Conservation (phyloP, 2,329 filamentous ascomycete genomes). For the Aureobasidium sp. region DNA sequence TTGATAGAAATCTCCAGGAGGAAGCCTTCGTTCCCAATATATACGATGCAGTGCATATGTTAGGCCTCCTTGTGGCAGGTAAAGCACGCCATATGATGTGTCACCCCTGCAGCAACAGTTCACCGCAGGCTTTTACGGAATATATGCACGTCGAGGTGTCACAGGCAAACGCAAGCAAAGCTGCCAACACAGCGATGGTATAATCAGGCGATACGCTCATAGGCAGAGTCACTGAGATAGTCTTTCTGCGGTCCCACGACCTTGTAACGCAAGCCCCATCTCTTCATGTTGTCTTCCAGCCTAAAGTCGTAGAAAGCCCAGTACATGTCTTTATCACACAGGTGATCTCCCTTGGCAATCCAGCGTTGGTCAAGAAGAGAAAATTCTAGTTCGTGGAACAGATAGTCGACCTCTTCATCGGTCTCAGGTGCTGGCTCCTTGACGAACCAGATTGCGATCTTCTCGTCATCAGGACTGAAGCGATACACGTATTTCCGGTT, state of each 20-base stretch:
- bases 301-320: slow-evolving; percentile 60
- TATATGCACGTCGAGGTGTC: background rate
- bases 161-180: background rate
- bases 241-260: slow-evolving; percentile 30
- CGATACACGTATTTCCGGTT: slow-evolving; percentile 65
- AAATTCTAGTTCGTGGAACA: slow-evolving; percentile 69
- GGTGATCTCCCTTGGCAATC: slow-evolving; percentile 57
- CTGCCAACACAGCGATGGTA: background rate
- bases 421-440: slow-evolving; percentile 48
- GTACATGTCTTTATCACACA: slow-evolving; percentile 65
- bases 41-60: background rate
- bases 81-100: slow-evolving; percentile 10
- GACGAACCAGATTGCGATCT: slow-evolving; percentile 66
- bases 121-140: background rate
- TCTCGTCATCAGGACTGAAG: slow-evolving; percentile 54
- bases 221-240: slow-evolving; percentile 29
- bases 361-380: slow-evolving; percentile 34
- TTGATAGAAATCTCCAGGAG: background rate
- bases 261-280: slow-evolving; percentile 29
- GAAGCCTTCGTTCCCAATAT: background rate
- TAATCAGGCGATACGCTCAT: slow-evolving; percentile 16
- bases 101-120: background rate
- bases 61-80: background rate
- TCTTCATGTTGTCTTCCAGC: slow-evolving; percentile 23
- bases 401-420: slow-evolving; percentile 50